Conservation (phyloP, 371 early-diverging fungal species). For the Mucor racemosus region DNA sequence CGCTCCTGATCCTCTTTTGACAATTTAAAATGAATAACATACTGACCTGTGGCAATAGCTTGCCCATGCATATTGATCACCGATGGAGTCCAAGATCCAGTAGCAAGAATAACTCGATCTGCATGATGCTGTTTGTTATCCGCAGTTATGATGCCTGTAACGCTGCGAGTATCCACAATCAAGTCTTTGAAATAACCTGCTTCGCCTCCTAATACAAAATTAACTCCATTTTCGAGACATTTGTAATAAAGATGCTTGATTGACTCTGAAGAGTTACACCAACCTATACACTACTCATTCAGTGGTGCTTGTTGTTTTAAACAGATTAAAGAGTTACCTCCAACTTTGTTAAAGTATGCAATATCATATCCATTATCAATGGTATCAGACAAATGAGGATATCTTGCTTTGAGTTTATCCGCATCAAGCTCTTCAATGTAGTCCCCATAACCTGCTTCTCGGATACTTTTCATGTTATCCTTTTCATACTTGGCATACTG, state of each 20-base stretch:
- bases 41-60: conserved; percentile 52
- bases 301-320: not conserved
- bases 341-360: conserved; percentile 39
- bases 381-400: conserved; percentile 35
- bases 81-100: conserved; percentile 63
- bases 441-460: conserved; percentile 39
- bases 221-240: conserved; percentile 39
- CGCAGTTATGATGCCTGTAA: conserved; percentile 46
- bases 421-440: conserved; percentile 33
- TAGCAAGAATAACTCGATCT: conserved; percentile 49
- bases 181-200: conserved; percentile 33
- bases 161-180: conserved; percentile 17
- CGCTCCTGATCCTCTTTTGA: not conserved
- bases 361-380: conserved; percentile 35
- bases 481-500: conserved; percentile 39
- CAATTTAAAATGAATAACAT: conserved; percentile 53
- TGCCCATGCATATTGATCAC: conserved; percentile 39
- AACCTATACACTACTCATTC: conserved; percentile 21
- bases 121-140: conserved; percentile 41
- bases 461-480: conserved; percentile 34
- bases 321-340: conserved; percentile 21
- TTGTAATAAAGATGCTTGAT: conserved; percentile 35
- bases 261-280: conserved; percentile 42
- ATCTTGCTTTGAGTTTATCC: conserved; percentile 30
- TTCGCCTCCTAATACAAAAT: conserved; percentile 37